Evolutionary conservation across 192 early-diverging fungal species (phyloP).

Genomic region (Coemansia sp.): DNA sequence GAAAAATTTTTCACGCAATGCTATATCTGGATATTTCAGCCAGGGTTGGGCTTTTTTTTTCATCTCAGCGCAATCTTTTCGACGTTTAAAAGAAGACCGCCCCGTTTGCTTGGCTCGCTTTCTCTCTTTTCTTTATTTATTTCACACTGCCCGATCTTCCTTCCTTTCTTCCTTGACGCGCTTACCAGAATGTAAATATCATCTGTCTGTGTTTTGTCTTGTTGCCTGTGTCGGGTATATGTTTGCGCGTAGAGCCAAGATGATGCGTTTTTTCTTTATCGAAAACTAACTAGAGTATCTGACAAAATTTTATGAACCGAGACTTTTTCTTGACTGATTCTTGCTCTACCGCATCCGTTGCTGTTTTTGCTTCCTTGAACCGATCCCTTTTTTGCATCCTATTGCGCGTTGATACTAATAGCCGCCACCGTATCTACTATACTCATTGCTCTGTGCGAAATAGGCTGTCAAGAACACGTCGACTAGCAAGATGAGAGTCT

Average conservation of each 20-base stretch:
- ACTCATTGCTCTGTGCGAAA: neutral
- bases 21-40: neutral
- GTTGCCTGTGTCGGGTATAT: neutral
- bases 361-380: neutral
- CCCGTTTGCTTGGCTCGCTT: neutral
- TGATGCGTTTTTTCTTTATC: conserved; percentile 44
- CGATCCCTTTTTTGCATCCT: neutral
- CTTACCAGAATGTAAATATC: conserved; percentile 2
- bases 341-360: neutral
- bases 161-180: neutral
- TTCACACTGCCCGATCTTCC: neutral
- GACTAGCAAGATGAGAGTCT: neutral
- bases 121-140: neutral
- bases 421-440: neutral
- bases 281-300: conserved; percentile 56
- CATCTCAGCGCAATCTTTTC: neutral
- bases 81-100: neutral
- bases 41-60: neutral
- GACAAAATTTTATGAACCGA: conserved; percentile 35
- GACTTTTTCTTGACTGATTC: conserved; percentile 23
- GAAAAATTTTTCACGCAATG: neutral
- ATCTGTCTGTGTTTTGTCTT: conserved; percentile 5
- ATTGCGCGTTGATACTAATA: neutral
- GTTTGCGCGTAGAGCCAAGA: conserved; percentile 2
- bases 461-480: neutral